These are phyloP conservation scores for Epichloe baconii DNA, from an alignment of 2,329 filamentous ascomycete species.

Conservation along the genomic window DNA sequence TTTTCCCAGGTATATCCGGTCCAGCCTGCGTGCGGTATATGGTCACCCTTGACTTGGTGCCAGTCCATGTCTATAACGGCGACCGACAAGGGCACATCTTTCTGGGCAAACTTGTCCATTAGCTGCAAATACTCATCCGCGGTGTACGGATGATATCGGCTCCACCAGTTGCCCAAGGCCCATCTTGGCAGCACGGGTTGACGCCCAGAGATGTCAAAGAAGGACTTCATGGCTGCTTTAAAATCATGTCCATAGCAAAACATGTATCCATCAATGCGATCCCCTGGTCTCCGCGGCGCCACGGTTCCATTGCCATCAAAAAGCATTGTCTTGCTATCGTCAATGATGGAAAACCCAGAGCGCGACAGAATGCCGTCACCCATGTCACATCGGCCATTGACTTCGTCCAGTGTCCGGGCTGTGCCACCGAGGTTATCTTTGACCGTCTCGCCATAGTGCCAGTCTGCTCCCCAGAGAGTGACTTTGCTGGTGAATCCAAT, in stretches of 20 bases:
- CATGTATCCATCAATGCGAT: constrained; percentile 42
- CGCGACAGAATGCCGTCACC: constrained; percentile 37
- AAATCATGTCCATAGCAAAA: constrained; percentile 47
- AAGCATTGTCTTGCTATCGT: constrained; percentile 43
- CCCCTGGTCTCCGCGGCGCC: constrained; percentile 29
- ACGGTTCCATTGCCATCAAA: constrained; percentile 41
- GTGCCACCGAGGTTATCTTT: constrained; percentile 31
- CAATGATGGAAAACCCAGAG: constrained; percentile 36
- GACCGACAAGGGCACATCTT: constrained; percentile 42
- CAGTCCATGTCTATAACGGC: constrained; percentile 55
- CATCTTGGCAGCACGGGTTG: constrained; percentile 44
- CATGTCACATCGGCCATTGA: constrained; percentile 36
- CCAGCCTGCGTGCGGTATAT: constrained; percentile 30
- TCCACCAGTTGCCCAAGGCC: constrained; percentile 53
- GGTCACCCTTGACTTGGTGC: constrained; percentile 39
- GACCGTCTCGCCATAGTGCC: constrained; percentile 36
- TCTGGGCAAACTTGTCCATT: constrained; percentile 40
- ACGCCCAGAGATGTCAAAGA: constrained; percentile 41
- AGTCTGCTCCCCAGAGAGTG: constrained; percentile 8
- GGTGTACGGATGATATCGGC: constrained; percentile 44
- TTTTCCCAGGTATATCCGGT: constrained; percentile 5
- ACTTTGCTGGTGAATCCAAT: constrained; percentile 29
- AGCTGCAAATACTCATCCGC: constrained; percentile 41
- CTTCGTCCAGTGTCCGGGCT: constrained; percentile 41
- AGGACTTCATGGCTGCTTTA: constrained; percentile 36